These are phyloP conservation scores for Apiotrichum mycotoxinovorans DNA, from an alignment of 1,284 basidiomycete genomes.

Conservation along the genomic window DNA sequence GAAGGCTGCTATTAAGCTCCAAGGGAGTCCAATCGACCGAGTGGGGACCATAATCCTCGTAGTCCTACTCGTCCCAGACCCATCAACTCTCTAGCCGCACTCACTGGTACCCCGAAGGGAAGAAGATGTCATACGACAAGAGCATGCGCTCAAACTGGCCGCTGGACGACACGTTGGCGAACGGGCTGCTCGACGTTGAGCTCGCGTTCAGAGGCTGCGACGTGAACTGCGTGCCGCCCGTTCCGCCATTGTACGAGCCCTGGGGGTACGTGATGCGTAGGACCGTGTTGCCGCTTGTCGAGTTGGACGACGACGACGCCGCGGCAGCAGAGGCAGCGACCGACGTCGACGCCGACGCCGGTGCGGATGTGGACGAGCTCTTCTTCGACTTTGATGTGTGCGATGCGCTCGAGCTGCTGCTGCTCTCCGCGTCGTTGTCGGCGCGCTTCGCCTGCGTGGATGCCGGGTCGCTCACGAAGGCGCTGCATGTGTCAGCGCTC, in stretches of 20 bases:
- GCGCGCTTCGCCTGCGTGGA: slow-evolving; percentile 4
- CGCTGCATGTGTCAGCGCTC: slow-evolving; percentile 13
- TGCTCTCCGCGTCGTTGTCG: neutral
- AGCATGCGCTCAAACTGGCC: slow-evolving; percentile 44
- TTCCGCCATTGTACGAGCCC: slow-evolving; percentile 44
- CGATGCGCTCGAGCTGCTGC: slow-evolving; percentile 1
- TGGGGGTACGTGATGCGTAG: slow-evolving; percentile 45
- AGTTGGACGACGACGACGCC: neutral
- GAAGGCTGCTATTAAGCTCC: no score
- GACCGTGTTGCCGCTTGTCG: slow-evolving; percentile 30
- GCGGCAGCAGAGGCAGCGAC: slow-evolving; percentile 12
- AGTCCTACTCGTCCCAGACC: no score
- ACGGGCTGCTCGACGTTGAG: slow-evolving; percentile 7
- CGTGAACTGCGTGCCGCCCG: slow-evolving; percentile 50
- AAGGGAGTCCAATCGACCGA: neutral
- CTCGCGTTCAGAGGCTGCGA: slow-evolving; percentile 31
- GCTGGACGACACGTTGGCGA: slow-evolving; percentile 23
- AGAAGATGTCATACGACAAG: slow-evolving; percentile 42
- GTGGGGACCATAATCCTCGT: no score
- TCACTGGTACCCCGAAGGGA: slow-evolving; percentile 35
- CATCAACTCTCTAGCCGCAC: slow-evolving; percentile 5
- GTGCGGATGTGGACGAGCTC: slow-evolving; percentile 11
- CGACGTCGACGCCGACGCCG: slow-evolving; percentile 9
- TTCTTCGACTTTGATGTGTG: slow-evolving; percentile 5
- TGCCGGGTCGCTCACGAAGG: slow-evolving; percentile 34